Percentiles rank a stretch among this genome's conserved stretches.
These are phyloP conservation scores for Eleusine coracana DNA, from an alignment of 176 grass and related monocot species.

Conservation along the genomic window DNA sequence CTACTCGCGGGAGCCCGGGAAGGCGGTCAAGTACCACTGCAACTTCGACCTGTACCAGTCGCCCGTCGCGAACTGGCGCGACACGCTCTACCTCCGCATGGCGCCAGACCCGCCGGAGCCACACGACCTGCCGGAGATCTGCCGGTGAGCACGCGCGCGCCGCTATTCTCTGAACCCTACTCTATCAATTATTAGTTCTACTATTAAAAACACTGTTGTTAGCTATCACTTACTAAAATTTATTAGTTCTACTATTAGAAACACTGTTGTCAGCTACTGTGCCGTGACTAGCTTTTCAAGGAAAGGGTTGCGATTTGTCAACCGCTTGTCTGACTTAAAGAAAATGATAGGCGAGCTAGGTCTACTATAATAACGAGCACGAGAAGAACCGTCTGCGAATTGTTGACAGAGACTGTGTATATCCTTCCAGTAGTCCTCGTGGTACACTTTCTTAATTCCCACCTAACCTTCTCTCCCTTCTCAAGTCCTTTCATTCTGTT, in stretches of 20 bases:
- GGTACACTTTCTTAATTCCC: too few relatives aligned
- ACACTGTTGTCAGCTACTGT: not conserved
- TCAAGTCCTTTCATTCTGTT: too few relatives aligned
- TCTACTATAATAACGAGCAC: too few relatives aligned
- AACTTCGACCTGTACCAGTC: slow-evolving; percentile 66
- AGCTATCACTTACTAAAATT: too few relatives aligned
- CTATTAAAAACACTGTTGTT: not conserved
- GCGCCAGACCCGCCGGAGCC: slow-evolving; percentile 47
- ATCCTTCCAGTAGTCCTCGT: too few relatives aligned
- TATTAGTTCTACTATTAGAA: too few relatives aligned
- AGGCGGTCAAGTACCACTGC: slow-evolving; percentile 59
- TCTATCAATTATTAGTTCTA: too few relatives aligned
- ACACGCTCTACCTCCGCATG: slow-evolving; percentile 62
- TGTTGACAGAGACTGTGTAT: too few relatives aligned
- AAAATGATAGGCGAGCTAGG: not conserved
- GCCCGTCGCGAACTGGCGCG: slow-evolving; percentile 58
- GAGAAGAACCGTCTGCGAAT: too few relatives aligned
- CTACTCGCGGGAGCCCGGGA: slow-evolving; percentile 53
- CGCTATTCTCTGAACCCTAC: too few relatives aligned
- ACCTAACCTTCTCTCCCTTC: too few relatives aligned
- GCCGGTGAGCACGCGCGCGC: slow-evolving; percentile 20
- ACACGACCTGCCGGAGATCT: slow-evolving; percentile 43
- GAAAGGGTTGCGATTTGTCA: not conserved
- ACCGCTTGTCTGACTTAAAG: not conserved
- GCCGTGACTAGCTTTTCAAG: too few relatives aligned